A percentile compares a stretch with the other conserved stretches of the same genome.
phyloP scores from a whole-genome alignment of 371 early-diverging fungal genomes.

The Mortierella sp. region DNA sequence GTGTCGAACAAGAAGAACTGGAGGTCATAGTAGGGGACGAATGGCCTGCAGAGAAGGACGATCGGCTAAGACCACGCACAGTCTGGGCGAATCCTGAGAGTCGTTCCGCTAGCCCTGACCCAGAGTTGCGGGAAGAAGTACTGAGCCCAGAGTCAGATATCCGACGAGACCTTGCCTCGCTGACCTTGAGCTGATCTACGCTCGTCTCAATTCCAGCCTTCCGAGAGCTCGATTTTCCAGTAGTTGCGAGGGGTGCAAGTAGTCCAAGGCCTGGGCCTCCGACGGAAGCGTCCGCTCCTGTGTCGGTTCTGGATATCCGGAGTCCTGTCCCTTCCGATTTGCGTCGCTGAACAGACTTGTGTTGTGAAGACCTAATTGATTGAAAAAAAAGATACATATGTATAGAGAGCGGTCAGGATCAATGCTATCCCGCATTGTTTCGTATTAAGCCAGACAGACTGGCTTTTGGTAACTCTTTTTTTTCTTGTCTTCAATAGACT shows the following conservation, averaged over 20 bases:
- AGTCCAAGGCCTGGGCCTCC: slow-evolving; percentile 17
- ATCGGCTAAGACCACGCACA: slow-evolving; percentile 44
- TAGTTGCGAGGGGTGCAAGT: slow-evolving; percentile 13
- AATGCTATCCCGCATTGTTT: not conserved
- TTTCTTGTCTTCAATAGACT: not conserved
- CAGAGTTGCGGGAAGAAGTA: slow-evolving; percentile 28
- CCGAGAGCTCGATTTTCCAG: slow-evolving; percentile 28
- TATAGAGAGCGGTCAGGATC: not conserved
- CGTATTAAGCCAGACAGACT: not conserved
- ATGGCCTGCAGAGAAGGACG: slow-evolving; percentile 28
- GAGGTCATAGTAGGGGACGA: slow-evolving; percentile 32
- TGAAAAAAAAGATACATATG: not conserved
- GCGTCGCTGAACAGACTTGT: slow-evolving; percentile 38
- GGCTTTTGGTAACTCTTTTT: not conserved
- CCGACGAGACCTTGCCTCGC: slow-evolving; percentile 46
- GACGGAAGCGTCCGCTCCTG: slow-evolving; percentile 12
- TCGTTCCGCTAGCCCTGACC: slow-evolving; percentile 34
- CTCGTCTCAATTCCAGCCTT: slow-evolving; percentile 30
- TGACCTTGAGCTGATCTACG: slow-evolving; percentile 43
- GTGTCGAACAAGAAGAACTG: slow-evolving; percentile 35
- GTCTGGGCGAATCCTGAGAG: slow-evolving; percentile 48
- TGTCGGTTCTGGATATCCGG: slow-evolving; percentile 30
- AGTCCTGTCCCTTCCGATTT: slow-evolving; percentile 46
- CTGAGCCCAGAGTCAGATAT: slow-evolving; percentile 50
- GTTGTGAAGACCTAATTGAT: slow-evolving; percentile 16